Evolutionary conservation across 2,329 filamentous ascomycete species (phyloP).

Genomic region (Ascocoryne sarcoides): DNA sequence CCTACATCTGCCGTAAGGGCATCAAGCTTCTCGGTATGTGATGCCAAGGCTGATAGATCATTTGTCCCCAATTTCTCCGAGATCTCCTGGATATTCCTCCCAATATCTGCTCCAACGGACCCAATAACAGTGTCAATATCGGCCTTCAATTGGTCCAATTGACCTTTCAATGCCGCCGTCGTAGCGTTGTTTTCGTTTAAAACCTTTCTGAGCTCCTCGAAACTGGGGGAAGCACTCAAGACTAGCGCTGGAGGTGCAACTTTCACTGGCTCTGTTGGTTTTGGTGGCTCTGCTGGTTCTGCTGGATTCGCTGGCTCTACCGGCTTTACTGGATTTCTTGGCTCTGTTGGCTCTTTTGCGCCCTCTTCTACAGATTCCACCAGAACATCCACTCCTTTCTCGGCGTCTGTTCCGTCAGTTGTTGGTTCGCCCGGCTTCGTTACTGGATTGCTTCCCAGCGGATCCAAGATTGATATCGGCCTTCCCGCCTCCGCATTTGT

Average conservation of each 20-base stretch:
- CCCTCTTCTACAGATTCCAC: background rate
- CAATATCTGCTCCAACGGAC: constrained; percentile 19
- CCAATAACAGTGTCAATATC: constrained; percentile 22
- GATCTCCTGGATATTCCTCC: constrained; percentile 19
- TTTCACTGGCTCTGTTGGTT: background rate
- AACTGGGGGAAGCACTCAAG: background rate
- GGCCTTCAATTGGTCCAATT: constrained; percentile 25
- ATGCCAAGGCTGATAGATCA: constrained; percentile 13
- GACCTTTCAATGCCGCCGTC: constrained; percentile 21
- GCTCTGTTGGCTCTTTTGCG: background rate
- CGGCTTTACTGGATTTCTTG: background rate
- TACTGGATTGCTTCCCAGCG: background rate
- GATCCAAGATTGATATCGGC: constrained; percentile 7
- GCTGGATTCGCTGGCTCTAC: background rate
- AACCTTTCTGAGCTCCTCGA: constrained; percentile 14
- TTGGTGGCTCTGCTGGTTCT: background rate
- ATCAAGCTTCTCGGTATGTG: constrained; percentile 21
- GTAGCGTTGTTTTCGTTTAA: constrained; percentile 18
- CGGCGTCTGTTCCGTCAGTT: constrained; percentile 3
- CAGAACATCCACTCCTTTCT: constrained; percentile 1
- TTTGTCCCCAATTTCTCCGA: constrained; percentile 11
- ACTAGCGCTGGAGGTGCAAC: background rate
- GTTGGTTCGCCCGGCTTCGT: background rate
- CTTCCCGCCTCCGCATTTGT: constrained; percentile 10
- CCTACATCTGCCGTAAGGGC: constrained; percentile 18